Conservation (phyloP, 306 rosid genomes). For the Vicia villosa region DNA sequence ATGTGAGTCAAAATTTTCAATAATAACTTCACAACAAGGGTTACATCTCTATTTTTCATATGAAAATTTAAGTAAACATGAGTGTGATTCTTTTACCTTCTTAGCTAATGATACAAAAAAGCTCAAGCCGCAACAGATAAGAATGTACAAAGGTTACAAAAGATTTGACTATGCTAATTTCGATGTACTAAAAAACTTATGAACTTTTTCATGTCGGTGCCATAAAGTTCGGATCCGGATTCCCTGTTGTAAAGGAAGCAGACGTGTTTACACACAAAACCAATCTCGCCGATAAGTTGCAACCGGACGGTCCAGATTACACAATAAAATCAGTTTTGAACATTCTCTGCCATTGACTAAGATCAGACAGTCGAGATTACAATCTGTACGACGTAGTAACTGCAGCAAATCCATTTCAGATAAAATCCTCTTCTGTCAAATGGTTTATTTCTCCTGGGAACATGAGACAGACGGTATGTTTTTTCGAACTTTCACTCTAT, state of each 20-base stretch:
- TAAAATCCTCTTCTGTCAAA: constrained; percentile 45
- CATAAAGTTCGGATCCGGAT: constrained; percentile 30
- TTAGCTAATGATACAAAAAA: constrained; percentile 27
- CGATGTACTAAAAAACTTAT: constrained; percentile 29
- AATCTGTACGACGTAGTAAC: not conserved
- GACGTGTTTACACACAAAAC: not conserved
- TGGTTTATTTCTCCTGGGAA: constrained; percentile 44
- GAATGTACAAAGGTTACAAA: constrained; percentile 42
- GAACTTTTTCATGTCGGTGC: constrained; percentile 23
- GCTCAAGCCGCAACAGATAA: no score
- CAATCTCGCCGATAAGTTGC: not conserved
- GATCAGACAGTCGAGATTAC: not conserved
- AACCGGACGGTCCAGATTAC: not conserved
- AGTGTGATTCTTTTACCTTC: constrained; percentile 25
- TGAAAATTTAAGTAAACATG: constrained; percentile 21
- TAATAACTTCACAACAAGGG: not conserved
- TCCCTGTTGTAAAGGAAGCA: not conserved
- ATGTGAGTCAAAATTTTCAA: constrained; percentile 19
- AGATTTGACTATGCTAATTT: constrained; percentile 34
- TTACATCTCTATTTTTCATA: constrained; percentile 26
- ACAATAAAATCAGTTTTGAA: not conserved
- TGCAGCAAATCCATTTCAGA: not conserved
- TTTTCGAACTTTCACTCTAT: constrained; percentile 43
- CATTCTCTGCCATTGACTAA: not conserved
- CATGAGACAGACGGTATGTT: constrained; percentile 42